A percentile compares a stretch with the other conserved stretches of the same genome.
Conservation (phyloP, 169 alveolate genomes). For the Eimeria zaria region DNA sequence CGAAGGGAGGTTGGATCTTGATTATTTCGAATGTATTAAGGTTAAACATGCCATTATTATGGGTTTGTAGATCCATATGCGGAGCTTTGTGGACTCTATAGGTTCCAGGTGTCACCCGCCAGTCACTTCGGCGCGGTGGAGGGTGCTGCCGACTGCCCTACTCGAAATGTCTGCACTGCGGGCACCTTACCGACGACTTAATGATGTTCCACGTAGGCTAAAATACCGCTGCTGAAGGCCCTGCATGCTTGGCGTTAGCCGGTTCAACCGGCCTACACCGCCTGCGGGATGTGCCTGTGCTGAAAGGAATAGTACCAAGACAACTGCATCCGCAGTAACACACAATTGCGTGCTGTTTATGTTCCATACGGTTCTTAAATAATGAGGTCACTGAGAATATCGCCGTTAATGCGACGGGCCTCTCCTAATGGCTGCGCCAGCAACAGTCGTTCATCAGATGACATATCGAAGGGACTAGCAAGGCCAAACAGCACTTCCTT, state of each 20-base stretch:
- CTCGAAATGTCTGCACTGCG: constrained; percentile 26
- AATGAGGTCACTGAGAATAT: constrained; percentile 46
- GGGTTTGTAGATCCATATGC: constrained; percentile 2
- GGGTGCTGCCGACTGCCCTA: constrained; percentile 66
- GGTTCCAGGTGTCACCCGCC: constrained; percentile 6
- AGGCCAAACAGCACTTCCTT: constrained; percentile 49
- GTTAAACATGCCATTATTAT: constrained; percentile 28
- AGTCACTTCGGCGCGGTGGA: constrained; percentile 35
- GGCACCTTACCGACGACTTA: background rate
- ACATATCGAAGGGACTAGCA: constrained; percentile 32
- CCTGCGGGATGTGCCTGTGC: constrained; percentile 58
- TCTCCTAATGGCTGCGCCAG: constrained; percentile 12
- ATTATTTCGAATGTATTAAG: background rate
- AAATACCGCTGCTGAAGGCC: background rate
- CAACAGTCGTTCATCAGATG: background rate
- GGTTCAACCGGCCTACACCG: constrained; percentile 17
- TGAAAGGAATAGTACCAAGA: background rate
- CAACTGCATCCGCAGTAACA: background rate
- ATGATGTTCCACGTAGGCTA: constrained; percentile 10
- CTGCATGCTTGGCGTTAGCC: constrained; percentile 43
- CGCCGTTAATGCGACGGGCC: constrained; percentile 71
- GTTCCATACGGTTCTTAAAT: background rate
- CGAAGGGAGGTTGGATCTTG: constrained; percentile 1
- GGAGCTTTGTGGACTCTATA: background rate
- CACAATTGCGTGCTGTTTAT: background rate